These are phyloP conservation scores for Pythium phragmitis DNA, from an alignment of 352 stramenopile genomes.

Conservation along the genomic window DNA sequence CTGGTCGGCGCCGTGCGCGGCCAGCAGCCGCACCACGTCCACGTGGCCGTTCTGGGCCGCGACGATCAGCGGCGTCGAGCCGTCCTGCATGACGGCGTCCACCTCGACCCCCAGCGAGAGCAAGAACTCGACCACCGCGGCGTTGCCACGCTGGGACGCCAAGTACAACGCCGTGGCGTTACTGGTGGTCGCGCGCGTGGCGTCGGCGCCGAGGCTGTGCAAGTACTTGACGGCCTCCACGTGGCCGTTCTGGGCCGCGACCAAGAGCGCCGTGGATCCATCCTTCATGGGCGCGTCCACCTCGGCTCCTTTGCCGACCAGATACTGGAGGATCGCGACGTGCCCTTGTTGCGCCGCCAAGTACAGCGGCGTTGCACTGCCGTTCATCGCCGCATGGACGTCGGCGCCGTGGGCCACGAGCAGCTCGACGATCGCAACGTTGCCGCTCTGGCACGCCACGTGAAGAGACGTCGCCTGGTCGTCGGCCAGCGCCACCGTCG, in stretches of 20 bases:
- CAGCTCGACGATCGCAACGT: constrained; percentile 24
- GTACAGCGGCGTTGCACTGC: constrained; percentile 44
- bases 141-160: constrained; percentile 28
- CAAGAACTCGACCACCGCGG: constrained; percentile 26
- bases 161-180: constrained; percentile 29
- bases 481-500: constrained; percentile 33
- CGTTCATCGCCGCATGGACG: constrained; percentile 26
- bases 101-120: constrained; percentile 19
- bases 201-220: constrained; percentile 21
- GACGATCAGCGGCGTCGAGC: constrained; percentile 32
- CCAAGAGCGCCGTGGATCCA: constrained; percentile 24
- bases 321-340: constrained; percentile 23
- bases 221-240: constrained; percentile 24
- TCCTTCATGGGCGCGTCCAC: constrained; percentile 30
- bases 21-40: constrained; percentile 13
- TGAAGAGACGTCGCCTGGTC: constrained; percentile 28
- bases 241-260: constrained; percentile 32
- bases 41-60: constrained; percentile 30
- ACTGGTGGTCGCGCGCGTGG: constrained; percentile 16
- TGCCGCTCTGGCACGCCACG: constrained; percentile 22
- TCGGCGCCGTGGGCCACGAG: constrained; percentile 27
- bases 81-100: constrained; percentile 24
- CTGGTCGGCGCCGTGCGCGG: constrained; percentile 21
- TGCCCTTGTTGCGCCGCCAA: constrained; percentile 30
- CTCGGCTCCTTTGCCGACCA: constrained; percentile 18